Evolutionary conservation across 306 rosid species (phyloP), one percentile per base, ranked within the genome.

Genomic region (Abrus pulchellus): DNA sequence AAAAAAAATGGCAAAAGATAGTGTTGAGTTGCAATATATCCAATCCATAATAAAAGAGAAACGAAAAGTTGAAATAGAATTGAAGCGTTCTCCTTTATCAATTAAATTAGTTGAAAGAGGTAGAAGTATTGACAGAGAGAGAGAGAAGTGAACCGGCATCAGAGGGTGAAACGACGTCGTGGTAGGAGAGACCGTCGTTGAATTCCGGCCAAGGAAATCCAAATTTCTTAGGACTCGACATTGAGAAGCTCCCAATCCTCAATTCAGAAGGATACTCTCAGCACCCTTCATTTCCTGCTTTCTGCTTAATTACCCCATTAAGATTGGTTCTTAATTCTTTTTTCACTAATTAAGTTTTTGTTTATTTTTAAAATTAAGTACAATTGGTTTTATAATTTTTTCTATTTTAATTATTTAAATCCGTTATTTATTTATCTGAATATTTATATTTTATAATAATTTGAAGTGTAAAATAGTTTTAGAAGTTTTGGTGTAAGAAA

Each of bases 121-220:
- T 20, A 20, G 20, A 45, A 8, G 7, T 13, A 57, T 34, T 13
- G 71, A 55, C 20, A 20, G 49, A 68, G 56, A 73, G 20, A 66
- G 50, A 52, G 65, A 67, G 50, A 55, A 34, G 14, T 14, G 38
- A 54, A 95, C 99, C 94, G 36, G 88, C 76, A 78, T 93, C 92
- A 57, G 94, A 82, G 79, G 90, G 13, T 33, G 85, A 84, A 66
- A 95, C 90, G 88, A 89, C 88, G 91, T 95, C 96, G 90, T 78
- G 36, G 83, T 94, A 94, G 74, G 69, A 54, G 78, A 95, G 87
- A 30, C 99, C 98, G 59, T 91, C 92, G 72, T 95, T 95, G 83
- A 92, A 92, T 34, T 90, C 88, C 14, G 97, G 94, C 99, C 98
- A 95, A 1, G 94, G 84, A 69, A 80, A 9, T 74, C 89, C 89